Evolutionary conservation across 1,284 basidiomycete genomes (phyloP).

Genomic region (Pseudozyma sp.): DNA sequence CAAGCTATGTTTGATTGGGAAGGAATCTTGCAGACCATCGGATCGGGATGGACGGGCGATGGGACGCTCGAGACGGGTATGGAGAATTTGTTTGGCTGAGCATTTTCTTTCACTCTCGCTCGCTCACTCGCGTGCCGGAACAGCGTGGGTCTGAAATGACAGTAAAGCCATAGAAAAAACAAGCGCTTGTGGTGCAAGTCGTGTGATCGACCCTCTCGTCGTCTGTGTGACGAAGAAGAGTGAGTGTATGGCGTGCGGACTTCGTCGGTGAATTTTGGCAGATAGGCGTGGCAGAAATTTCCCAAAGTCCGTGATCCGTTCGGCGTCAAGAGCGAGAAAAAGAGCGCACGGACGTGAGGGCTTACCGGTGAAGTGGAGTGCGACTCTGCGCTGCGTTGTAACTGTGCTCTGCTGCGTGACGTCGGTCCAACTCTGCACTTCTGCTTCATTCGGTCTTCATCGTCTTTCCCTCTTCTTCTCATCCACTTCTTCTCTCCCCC

Average conservation of each 20-base stretch:
- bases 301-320: neutral
- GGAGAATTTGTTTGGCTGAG: slow-evolving; percentile 42
- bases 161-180: neutral
- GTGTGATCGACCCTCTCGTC: slow-evolving; percentile 13
- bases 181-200: neutral
- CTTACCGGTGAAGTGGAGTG: slow-evolving; percentile 7
- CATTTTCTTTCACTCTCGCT: neutral
- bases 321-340: slow-evolving; percentile 1
- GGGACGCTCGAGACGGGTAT: slow-evolving; percentile 46
- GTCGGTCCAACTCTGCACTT: neutral
- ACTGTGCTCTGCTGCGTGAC: neutral
- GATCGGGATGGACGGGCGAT: slow-evolving; percentile 48
- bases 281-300: too few relatives aligned
- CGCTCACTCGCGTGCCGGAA: neutral
- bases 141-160: neutral
- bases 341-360: slow-evolving; percentile 1
- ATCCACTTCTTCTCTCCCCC: neutral
- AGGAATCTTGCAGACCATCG: slow-evolving; percentile 47
- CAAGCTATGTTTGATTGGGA: slow-evolving; percentile 51
- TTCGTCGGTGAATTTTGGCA: slow-evolving; percentile 17
- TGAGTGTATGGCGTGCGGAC: slow-evolving; percentile 3
- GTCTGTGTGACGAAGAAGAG: neutral
- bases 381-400: neutral
- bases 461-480: slow-evolving; percentile 4
- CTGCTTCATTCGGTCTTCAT: slow-evolving; percentile 13